Conservation (phyloP, 192 early-diverging fungal genomes). For the Rhizophagus sp. region DNA sequence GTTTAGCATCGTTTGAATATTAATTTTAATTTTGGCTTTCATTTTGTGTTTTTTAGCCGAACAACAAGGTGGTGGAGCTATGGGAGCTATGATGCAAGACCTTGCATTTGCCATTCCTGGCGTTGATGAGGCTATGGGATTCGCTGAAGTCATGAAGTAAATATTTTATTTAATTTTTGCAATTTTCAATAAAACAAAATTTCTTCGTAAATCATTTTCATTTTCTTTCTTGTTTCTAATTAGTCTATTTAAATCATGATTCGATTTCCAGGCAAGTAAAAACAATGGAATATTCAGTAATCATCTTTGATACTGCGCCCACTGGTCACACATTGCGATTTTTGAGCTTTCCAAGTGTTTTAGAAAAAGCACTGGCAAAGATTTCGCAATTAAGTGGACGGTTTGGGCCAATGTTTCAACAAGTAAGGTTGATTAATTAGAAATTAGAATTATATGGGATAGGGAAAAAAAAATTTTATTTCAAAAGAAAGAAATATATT, state of each 20-base stretch:
- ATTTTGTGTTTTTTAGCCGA: conserved; percentile 47
- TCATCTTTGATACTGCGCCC: conserved; percentile 99
- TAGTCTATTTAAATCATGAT: neutral
- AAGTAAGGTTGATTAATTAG: conserved; percentile 38
- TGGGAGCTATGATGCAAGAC: conserved; percentile 93
- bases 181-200: neutral
- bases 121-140: conserved; percentile 99
- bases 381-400: conserved; percentile 87
- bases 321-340: conserved; percentile 99
- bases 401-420: conserved; percentile 97
- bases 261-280: conserved; percentile 76
- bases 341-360: conserved; percentile 94
- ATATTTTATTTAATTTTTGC: conserved; percentile 12
- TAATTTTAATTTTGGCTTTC: neutral
- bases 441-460: neutral
- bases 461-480: neutral
- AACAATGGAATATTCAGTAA: conserved; percentile 97
- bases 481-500: neutral
- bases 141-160: conserved; percentile 99
- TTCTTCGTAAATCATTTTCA: neutral
- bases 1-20: neutral
- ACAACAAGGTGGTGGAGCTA: conserved; percentile 66
- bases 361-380: conserved; percentile 98
- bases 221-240: neutral
- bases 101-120: conserved; percentile 99